These are phyloP conservation scores for Pyrenochaeta sp. DNA, from an alignment of 2,329 filamentous ascomycete species.

Conservation along the genomic window DNA sequence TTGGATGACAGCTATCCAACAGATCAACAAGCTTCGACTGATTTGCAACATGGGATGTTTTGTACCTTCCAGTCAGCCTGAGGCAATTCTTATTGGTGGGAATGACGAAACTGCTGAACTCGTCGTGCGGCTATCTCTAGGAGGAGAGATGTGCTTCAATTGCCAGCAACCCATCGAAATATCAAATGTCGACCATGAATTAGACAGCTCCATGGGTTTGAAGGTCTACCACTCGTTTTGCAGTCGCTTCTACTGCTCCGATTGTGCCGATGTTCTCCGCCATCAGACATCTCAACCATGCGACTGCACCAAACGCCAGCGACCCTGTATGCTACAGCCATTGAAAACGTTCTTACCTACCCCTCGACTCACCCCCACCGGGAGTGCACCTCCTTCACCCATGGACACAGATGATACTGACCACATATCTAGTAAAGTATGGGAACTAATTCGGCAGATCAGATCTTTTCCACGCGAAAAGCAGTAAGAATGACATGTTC, in stretches of 20 bases:
- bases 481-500: neutral
- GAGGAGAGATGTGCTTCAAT: slow-evolving; percentile 2
- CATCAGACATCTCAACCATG: slow-evolving; percentile 3
- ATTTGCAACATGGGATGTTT: slow-evolving; percentile 56
- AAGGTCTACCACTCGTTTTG: slow-evolving; percentile 3
- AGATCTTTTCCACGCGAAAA: slow-evolving; percentile 3
- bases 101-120: slow-evolving; percentile 3
- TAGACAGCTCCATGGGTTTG: neutral
- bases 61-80: neutral
- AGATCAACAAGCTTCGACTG: slow-evolving; percentile 56
- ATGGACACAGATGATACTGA: neutral
- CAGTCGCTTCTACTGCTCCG: slow-evolving; percentile 3
- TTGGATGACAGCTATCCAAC: slow-evolving; percentile 45
- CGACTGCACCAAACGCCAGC: neutral
- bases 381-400: neutral
- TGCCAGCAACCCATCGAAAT: slow-evolving; percentile 5
- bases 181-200: neutral
- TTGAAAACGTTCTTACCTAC: slow-evolving; percentile 1
- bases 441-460: slow-evolving; percentile 2
- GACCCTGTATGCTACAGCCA: neutral
- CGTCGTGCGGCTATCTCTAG: slow-evolving; percentile 1
- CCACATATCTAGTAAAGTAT: slow-evolving; percentile 7
- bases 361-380: neutral
- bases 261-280: slow-evolving; percentile 1
- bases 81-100: neutral